These are phyloP conservation scores for Lactuca sativa DNA, from an alignment of 129 eudicot species.

Conservation along the genomic window DNA sequence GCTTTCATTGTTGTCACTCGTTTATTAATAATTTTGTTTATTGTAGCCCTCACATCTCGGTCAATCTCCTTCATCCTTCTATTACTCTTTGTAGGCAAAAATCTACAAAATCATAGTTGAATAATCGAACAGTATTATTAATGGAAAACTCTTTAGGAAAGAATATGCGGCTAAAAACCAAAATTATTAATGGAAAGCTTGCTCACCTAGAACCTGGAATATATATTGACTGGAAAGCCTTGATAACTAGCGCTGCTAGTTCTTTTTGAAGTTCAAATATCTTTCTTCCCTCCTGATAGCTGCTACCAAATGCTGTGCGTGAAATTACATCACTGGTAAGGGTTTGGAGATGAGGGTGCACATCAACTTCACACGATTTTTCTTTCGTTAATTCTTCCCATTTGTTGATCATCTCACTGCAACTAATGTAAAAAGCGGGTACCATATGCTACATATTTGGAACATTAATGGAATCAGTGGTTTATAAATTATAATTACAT, in stretches of 20 bases:
- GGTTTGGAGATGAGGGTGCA: constrained; percentile 37
- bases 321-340: constrained; percentile 55
- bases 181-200: neutral
- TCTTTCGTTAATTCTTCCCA: constrained; percentile 44
- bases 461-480: neutral
- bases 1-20: constrained; percentile 8
- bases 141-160: neutral
- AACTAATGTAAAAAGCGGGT: constrained; percentile 40
- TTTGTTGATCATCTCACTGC: constrained; percentile 33
- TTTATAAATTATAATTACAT: too few species aligned
- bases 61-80: constrained; percentile 29
- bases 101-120: constrained; percentile 16
- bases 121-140: neutral
- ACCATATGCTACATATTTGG: constrained; percentile 41
- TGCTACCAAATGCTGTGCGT: constrained; percentile 59
- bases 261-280: constrained; percentile 55
- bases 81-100: constrained; percentile 35
- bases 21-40: constrained; percentile 18
- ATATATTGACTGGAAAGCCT: neutral
- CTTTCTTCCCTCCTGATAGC: constrained; percentile 40
- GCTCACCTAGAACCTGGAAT: constrained; percentile 55
- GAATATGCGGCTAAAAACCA: neutral
- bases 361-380: constrained; percentile 44
- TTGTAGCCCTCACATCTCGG: constrained; percentile 14
- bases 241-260: constrained; percentile 21